Evolutionary conservation across 2,329 filamentous ascomycete species (phyloP), one percentile per base, ranked within the genome.

Genomic region (Stenocarpella maydis): DNA sequence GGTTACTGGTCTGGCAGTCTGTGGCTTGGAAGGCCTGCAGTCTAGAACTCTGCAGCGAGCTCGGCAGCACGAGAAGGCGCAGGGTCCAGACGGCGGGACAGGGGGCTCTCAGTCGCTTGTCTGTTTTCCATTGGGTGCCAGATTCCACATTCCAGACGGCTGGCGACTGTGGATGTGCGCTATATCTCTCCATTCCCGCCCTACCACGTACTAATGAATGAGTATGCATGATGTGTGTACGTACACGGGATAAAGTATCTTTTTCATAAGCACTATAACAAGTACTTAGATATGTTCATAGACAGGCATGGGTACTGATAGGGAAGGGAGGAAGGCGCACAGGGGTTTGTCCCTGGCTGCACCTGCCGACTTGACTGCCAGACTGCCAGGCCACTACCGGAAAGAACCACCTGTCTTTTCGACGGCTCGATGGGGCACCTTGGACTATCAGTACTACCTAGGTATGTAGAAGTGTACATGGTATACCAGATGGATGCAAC

Each of bases 1-100:
- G 45, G 41, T 3, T 47, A 47, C 47, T 5, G 55, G 1, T 47
- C 55, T 47, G 55, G 41, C 55, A 61, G 55, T 21, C 39, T 47
- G 58, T 45, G 58, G 41, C 41, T 47, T 61, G 41, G 41, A 9
- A 31, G 58, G 41, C 41, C 37, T 61, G 41, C 26, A 9, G 58
- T 61, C 58, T 61, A 61, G 58, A 61, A 61, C 58, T 61, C 19
- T 24, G 19, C 12, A 28, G 24, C 54, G 24, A n/a, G 37, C 54
- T 31, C 39, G 55, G 54, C 39, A n/a, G 14, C 4, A 37, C 6
- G 34, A 10, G 12, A 10, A 4, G 24, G 14, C 10, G 8, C 0
- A 34, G 4, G 28, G 54, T n/a, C 54, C 54, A 58, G 21, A n/a
- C 4, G 24, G 37, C 14, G 17, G 39, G 54, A 43, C 39, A 60